Percentiles rank a stretch among this genome's conserved stretches.
These are phyloP conservation scores for Yamadazyma aaseri DNA, from an alignment of 1,139 yeast genomes.

Conservation along the genomic window DNA sequence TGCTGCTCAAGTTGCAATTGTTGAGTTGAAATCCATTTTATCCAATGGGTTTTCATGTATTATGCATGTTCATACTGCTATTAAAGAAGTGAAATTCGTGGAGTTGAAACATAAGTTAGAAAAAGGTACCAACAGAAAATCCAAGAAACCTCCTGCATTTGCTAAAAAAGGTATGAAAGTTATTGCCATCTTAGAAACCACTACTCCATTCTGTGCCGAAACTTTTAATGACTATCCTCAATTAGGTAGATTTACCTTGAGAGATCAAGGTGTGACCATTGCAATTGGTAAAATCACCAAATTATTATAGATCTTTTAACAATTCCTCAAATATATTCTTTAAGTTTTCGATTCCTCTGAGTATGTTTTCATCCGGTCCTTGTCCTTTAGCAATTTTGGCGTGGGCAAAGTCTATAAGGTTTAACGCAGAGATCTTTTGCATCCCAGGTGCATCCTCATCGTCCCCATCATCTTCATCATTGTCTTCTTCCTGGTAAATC, in stretches of 20 bases:
- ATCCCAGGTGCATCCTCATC: conserved; percentile 18
- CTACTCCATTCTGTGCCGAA: conserved; percentile 90
- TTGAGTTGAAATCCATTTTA: conserved; percentile 89
- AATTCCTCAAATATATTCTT: conserved; percentile 39
- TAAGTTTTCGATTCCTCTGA: conserved; percentile 66
- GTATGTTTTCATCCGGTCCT: conserved; percentile 70
- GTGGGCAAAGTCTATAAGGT: conserved; percentile 90
- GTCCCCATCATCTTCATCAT: conserved; percentile 32
- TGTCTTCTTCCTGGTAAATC: conserved; percentile 24
- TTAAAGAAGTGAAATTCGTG: conserved; percentile 86
- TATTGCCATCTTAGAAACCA: conserved; percentile 84
- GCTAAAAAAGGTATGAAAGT: conserved; percentile 99
- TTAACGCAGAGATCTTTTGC: conserved; percentile 34
- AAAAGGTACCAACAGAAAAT: conserved; percentile 94
- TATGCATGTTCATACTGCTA: conserved; percentile 98
- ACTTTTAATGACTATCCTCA: conserved; percentile 90
- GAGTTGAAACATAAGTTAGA: conserved; percentile 89
- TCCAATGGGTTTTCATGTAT: conserved; percentile 97
- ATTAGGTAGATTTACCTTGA: conserved; percentile 94
- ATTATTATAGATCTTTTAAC: conserved; percentile 37
- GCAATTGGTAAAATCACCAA: conserved; percentile 96
- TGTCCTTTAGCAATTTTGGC: conserved; percentile 59
- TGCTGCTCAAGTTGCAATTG: conserved; percentile 96
- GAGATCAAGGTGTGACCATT: conserved; percentile 97
- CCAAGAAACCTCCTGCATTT: conserved; percentile 96